phyloP scores from a whole-genome alignment of 352 stramenopile species.

The Pythium graminicola region DNA sequence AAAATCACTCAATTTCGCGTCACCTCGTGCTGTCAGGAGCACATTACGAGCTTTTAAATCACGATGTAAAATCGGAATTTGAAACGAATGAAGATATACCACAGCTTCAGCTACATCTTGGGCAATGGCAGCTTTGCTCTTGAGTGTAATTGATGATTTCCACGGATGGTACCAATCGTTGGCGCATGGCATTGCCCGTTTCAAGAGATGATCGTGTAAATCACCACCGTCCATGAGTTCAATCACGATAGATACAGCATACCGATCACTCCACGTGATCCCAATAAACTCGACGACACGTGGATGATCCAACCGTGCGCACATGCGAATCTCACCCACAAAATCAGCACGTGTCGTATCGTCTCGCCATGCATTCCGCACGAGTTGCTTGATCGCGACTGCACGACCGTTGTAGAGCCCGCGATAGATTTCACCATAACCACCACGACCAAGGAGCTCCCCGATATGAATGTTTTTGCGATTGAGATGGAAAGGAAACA shows the following conservation, averaged over 20 bases:
- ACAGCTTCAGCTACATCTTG: background rate
- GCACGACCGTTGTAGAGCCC: background rate
- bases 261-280: background rate
- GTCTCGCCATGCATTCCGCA: background rate
- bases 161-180: background rate
- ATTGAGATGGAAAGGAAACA: background rate
- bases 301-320: background rate
- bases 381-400: background rate
- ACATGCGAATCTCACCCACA: background rate
- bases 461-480: background rate
- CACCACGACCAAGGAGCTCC: background rate
- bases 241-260: background rate
- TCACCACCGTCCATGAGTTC: background rate
- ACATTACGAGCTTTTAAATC: background rate
- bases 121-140: background rate
- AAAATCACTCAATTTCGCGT: conserved; percentile 24
- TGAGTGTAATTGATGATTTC: background rate
- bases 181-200: background rate
- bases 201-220: background rate
- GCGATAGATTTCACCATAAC: background rate
- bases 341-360: background rate
- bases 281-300: background rate
- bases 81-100: background rate
- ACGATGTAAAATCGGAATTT: background rate
- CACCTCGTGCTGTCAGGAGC: background rate